A percentile compares a stretch with the other conserved stretches of the same genome.
These are phyloP conservation scores for apple (Malus domestica) DNA, from an alignment of 306 rosid species.

Conservation along the genomic window DNA sequence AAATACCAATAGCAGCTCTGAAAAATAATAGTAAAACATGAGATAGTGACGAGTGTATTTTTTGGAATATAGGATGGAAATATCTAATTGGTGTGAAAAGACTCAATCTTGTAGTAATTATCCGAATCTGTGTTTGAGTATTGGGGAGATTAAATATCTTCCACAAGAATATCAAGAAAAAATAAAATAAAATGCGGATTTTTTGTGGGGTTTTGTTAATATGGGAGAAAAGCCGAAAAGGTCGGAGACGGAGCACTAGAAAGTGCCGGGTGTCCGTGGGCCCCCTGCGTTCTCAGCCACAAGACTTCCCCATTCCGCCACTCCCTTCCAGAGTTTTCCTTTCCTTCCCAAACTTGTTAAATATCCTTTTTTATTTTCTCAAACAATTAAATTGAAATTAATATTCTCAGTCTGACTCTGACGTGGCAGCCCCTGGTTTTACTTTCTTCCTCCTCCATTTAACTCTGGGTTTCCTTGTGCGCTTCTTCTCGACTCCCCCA, in stretches of 20 bases:
- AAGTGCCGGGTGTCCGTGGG: constrained; percentile 44
- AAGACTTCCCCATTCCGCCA: constrained; percentile 18
- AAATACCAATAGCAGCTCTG: rapidly evolving
- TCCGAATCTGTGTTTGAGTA: neutral
- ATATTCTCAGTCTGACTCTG: neutral
- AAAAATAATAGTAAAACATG: neutral
- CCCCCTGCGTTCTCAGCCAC: constrained; percentile 55
- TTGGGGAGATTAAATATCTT: neutral
- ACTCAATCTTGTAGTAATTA: neutral
- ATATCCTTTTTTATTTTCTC: neutral
- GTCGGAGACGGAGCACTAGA: constrained; percentile 6
- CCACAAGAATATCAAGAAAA: constrained; percentile 4
- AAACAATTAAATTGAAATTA: neutral
- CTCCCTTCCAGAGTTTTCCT: constrained; percentile 48
- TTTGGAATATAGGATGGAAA: neutral
- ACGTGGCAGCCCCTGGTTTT: constrained; percentile 43
- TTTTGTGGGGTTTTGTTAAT: neutral
- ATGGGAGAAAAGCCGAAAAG: neutral
- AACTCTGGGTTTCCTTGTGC: neutral
- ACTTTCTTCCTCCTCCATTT: neutral
- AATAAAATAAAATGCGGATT: neutral
- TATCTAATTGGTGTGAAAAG: neutral
- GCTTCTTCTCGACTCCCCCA: neutral
- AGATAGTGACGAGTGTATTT: neutral
- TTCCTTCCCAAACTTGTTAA: constrained; percentile 18